Base-by-base conservation (phyloP, 164 flowering plant species). In the Aristolochia contorta region DNA sequence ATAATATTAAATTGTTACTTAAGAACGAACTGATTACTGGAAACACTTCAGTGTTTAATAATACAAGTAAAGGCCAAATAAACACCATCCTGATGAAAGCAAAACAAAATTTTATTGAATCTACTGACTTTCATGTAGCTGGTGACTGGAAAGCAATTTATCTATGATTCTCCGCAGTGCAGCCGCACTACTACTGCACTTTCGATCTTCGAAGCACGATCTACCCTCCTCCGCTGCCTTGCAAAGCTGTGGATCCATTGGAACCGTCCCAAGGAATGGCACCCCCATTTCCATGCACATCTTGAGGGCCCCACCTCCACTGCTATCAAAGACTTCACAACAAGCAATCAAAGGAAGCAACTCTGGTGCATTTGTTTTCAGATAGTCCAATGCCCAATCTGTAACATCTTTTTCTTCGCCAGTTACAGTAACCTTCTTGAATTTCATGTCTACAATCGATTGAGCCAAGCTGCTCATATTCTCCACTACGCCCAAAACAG, bases 141-240 rank as follows among this genome's bases (percentile, higher is more conserved):
- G 43, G 43, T 37, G 43, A 37, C 12, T 10, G 43, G 43, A 37
- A 37, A 37, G 12, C 43, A 37, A 37, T 37, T 78, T 82, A 16
- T 83, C 78, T 20, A 87, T 74, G 21, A 91, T 87, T 46, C 46
- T 69, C 65, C 72, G 78, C 30, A 92, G 77, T 0, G 95, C 96
- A 32, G 88, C 58, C 46, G 65, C 43, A 37, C 43, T 37, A 37
- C 43, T 37, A 37, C 12, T 37, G 12, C 43, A 37, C 12, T 37
- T 37, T 10, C 7, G 43, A 37, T 84, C 87, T 22, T 64, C 70
- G 67, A 92, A 89, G 77, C 93, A 87, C 1, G 98, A 92, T 51
- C 86, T 74, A 12, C 98, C 96, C 76, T 89, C 93, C 66, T 92
- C 96, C 6, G 96, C 91, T 1, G 93, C 98, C 74, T 76, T 87